Evolutionary conservation across 345 rosid genomes (phyloP), one percentile per base, ranked within the genome.

Genomic region (Mallotus nudiflorus): DNA sequence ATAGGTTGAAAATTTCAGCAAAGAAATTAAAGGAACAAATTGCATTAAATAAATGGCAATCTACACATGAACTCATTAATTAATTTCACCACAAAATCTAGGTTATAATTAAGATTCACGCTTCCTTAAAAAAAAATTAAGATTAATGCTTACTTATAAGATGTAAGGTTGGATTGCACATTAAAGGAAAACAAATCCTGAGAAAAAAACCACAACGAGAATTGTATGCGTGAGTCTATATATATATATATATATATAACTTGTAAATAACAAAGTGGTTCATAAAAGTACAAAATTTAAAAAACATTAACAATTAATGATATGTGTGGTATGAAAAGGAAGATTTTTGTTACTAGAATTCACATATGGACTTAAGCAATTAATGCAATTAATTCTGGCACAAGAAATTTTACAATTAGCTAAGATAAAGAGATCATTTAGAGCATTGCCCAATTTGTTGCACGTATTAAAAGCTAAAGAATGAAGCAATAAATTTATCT

Each of bases 151-250:
- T 39, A 29, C 54, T 56, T 40, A 56, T 33, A 54, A 0, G 19
- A 69, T n/a, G 28, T 31, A 49, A 56, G 53, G 53, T 49, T 49
- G 53, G 53, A 49, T 49, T 49, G 53, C 53, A 49, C 24, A 19
- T n/a, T 9, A 5, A 46, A 46, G n/a, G 44, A 46, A 60, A 22
- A 5, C 20, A 11, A 49, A 49, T 2, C 31, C 19, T 10, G 71
- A 66, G 45, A 28, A 44, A 22, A 0, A 13, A 16, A 29, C 35
- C 29, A 55, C n/a, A 14, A 15, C 31, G 10, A 54, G 50, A 31
- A 27, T 6, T 62, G n/a, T n/a, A n/a, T n/a, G n/a, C n/a, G n/a
- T n/a, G n/a, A n/a, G n/a, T n/a, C n/a, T n/a, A n/a, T n/a, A n/a
- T n/a, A n/a, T n/a, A n/a, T n/a, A n/a, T n/a, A n/a, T n/a, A n/a